phyloP scores from a whole-genome alignment of 306 rosid genomes.

The Amphicarpaea edgeworthii region DNA sequence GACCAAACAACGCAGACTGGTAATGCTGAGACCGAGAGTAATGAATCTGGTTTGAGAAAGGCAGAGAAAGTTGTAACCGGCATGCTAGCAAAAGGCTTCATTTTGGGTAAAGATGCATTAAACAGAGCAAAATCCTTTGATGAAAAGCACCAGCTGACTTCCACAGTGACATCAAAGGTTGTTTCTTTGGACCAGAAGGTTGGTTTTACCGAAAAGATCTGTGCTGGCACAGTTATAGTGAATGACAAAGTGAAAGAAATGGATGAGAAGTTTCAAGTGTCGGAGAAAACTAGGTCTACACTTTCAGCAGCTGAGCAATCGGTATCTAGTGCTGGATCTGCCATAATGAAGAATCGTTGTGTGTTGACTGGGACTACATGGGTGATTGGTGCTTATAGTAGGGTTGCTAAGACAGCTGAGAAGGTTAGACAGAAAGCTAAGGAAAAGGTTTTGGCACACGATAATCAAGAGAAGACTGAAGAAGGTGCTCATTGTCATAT shows the following conservation, averaged over 20 bases:
- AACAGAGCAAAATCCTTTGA: conserved; percentile 74
- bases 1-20: too few species aligned
- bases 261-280: conserved; percentile 69
- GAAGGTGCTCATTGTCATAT: too few species aligned
- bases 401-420: conserved; percentile 65
- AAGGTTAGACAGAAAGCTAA: conserved; percentile 62
- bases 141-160: conserved; percentile 62
- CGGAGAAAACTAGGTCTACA: conserved; percentile 72
- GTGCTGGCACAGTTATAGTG: conserved; percentile 61
- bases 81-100: too few species aligned
- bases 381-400: too few species aligned
- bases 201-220: conserved; percentile 66
- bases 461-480: conserved; percentile 39
- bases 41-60: too few species aligned
- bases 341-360: conserved; percentile 69
- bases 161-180: conserved; percentile 65
- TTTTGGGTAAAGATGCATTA: too few species aligned
- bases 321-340: conserved; percentile 60
- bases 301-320: conserved; percentile 60
- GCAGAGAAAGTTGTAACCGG: too few species aligned
- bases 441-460: conserved; percentile 60
- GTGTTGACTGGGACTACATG: conserved; percentile 64
- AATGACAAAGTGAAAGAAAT: conserved; percentile 65
- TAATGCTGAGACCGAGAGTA: too few species aligned
- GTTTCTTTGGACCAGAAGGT: conserved; percentile 70